A percentile compares a stretch with the other conserved stretches of the same genome.
These are phyloP conservation scores for Neurospora tetraspora DNA, from an alignment of 495 filamentous ascomycete species.

Conservation along the genomic window DNA sequence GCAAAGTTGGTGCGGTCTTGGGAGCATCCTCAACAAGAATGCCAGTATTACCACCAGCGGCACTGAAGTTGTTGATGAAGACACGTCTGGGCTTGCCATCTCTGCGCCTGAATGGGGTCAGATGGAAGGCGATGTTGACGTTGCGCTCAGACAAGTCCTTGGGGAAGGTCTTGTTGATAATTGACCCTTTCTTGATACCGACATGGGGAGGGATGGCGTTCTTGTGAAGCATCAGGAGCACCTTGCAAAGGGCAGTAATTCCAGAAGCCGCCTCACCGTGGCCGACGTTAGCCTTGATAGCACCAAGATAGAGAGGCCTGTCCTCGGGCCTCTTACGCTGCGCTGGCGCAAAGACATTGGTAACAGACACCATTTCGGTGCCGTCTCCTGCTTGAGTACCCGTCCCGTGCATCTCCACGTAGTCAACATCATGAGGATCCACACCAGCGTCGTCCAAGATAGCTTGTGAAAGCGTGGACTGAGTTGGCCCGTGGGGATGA, in stretches of 20 bases:
- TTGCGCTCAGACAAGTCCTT: constrained; percentile 63
- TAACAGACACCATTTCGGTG: constrained; percentile 69
- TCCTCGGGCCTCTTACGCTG: constrained; percentile 52
- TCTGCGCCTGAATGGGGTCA: constrained; percentile 54
- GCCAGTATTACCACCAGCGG: constrained; percentile 58
- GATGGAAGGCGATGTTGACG: constrained; percentile 52
- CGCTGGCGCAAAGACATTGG: constrained; percentile 69
- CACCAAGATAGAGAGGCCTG: constrained; percentile 69
- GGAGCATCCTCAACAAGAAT: constrained; percentile 51
- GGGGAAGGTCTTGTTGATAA: constrained; percentile 73
- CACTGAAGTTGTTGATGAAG: constrained; percentile 64
- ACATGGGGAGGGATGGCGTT: constrained; percentile 76
- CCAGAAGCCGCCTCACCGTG: constrained; percentile 88
- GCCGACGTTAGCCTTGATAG: constrained; percentile 82
- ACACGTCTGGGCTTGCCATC: constrained; percentile 48
- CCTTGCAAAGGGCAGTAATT: constrained; percentile 71
- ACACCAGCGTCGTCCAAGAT: constrained; percentile 61
- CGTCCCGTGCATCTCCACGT: constrained; percentile 87
- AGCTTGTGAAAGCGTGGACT: constrained; percentile 57
- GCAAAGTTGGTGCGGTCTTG: constrained; percentile 14
- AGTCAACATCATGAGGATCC: constrained; percentile 64
- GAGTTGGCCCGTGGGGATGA: constrained; percentile 63
- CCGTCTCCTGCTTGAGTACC: constrained; percentile 77
- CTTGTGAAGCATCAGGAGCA: constrained; percentile 79
- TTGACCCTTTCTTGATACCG: constrained; percentile 65